These are phyloP conservation scores for Phytophthora pseudosyringae DNA, from an alignment of 352 stramenopile genomes.

Conservation along the genomic window DNA sequence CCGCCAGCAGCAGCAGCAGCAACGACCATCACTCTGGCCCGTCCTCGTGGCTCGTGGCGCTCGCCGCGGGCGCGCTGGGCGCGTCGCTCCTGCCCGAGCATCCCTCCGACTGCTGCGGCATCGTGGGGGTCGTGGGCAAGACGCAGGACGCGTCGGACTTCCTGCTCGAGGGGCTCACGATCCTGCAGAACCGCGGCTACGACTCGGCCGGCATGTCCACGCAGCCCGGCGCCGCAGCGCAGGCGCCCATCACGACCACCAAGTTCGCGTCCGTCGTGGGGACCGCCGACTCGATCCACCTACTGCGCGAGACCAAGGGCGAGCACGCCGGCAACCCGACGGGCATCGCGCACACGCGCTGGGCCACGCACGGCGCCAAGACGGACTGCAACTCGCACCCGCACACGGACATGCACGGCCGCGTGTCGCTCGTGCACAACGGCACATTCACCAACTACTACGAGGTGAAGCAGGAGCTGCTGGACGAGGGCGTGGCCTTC, in stretches of 20 bases:
- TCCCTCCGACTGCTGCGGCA: constrained; percentile 64
- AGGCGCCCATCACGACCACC: constrained; percentile 85
- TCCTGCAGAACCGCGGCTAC: constrained; percentile 96
- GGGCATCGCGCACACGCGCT: constrained; percentile 99
- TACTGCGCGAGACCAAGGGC: constrained; percentile 82
- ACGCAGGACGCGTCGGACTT: constrained; percentile 78
- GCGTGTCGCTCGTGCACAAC: constrained; percentile 98
- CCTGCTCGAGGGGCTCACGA: constrained; percentile 87
- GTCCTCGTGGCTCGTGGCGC: constrained; percentile 24
- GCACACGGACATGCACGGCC: constrained; percentile 93
- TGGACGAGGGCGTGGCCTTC: constrained; percentile 93
- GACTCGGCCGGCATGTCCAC: constrained; percentile 98
- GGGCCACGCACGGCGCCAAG: constrained; percentile 98
- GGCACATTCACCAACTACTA: constrained; percentile 99
- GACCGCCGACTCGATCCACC: constrained; percentile 93
- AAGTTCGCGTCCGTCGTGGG: constrained; percentile 94
- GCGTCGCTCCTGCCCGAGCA: constrained; percentile 10
- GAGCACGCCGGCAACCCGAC: constrained; percentile 89
- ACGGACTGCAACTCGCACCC: constrained; percentile 99
- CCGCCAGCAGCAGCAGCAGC: background rate
- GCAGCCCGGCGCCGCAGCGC: constrained; percentile 55
- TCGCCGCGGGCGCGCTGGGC: constrained; percentile 26
- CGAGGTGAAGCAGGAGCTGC: constrained; percentile 89
- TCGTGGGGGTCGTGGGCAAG: constrained; percentile 79
- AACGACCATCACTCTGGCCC: constrained; percentile 10